Percentiles rank a stretch among this genome's conserved stretches.
Conservation (phyloP, 2,329 filamentous ascomycete genomes). For the Colletotrichum trifolii region DNA sequence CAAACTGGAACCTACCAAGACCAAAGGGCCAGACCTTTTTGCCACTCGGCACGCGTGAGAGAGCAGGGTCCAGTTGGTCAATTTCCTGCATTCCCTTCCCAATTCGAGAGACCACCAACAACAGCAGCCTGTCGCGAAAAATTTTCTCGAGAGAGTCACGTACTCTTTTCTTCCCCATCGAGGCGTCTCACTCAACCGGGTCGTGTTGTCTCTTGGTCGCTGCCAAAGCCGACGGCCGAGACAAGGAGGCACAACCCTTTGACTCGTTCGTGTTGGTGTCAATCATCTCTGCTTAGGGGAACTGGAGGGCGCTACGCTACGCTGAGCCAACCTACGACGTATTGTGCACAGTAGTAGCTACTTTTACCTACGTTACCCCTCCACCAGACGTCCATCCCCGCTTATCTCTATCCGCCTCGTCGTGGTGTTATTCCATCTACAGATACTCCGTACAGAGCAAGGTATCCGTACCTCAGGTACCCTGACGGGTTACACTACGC, state of each 20-base stretch:
- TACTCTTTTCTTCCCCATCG: slow-evolving; percentile 17
- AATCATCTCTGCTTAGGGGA: slow-evolving; percentile 34
- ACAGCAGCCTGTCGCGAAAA: slow-evolving; percentile 26
- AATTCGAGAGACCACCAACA: slow-evolving; percentile 28
- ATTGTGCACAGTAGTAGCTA: too few relatives aligned
- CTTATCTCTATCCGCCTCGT: slow-evolving; percentile 28
- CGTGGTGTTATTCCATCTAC: neutral
- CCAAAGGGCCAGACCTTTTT: slow-evolving; percentile 25
- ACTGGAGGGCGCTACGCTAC: slow-evolving; percentile 22
- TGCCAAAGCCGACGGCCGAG: slow-evolving; percentile 36
- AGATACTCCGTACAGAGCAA: too few relatives aligned
- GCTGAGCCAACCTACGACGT: too few relatives aligned
- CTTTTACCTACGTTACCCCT: slow-evolving; percentile 14
- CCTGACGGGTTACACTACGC: neutral
- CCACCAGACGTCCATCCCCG: slow-evolving; percentile 32
- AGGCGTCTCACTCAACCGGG: neutral
- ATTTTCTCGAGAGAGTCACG: slow-evolving; percentile 32
- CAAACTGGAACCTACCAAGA: slow-evolving; percentile 3
- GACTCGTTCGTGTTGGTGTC: slow-evolving; percentile 17
- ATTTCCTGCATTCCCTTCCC: slow-evolving; percentile 35
- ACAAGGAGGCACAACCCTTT: slow-evolving; percentile 23
- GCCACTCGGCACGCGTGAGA: slow-evolving; percentile 33
- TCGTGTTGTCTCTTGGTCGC: slow-evolving; percentile 7
- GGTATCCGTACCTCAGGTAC: too few relatives aligned
- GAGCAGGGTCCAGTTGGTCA: slow-evolving; percentile 18